A percentile compares a stretch with the other conserved stretches of the same genome.
Evolutionary conservation across 2,329 filamentous ascomycete genomes (phyloP).

Genomic region (Kalaharituber pfeilii): DNA sequence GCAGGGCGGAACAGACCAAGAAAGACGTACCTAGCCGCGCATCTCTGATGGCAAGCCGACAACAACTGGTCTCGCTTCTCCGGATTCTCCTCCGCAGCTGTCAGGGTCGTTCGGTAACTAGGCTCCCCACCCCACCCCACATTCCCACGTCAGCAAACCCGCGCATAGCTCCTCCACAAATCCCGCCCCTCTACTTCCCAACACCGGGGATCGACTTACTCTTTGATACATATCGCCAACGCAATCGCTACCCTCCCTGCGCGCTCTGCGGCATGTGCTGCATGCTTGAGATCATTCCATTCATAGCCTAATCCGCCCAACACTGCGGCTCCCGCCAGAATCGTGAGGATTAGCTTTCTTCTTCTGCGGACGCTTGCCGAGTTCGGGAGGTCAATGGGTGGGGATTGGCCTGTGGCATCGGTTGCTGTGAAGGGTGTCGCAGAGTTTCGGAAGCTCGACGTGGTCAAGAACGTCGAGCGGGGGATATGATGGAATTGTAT

Average conservation of each 20-base stretch:
- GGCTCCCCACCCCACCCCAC: not conserved
- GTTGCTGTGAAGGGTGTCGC: not conserved
- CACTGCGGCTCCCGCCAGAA: not conserved
- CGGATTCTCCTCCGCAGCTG: conserved; percentile 46
- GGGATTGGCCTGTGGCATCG: not conserved
- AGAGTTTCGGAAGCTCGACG: not conserved
- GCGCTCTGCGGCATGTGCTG: conserved; percentile 57
- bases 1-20: not conserved
- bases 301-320: not conserved
- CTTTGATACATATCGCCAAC: conserved; percentile 68
- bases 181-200: conserved; percentile 3
- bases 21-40: conserved; percentile 44
- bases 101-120: conserved; percentile 78
- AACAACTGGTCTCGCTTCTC: conserved; percentile 51
- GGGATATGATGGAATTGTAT: not conserved
- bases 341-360: not conserved
- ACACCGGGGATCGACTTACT: conserved; percentile 40
- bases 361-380: not conserved
- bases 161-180: not conserved
- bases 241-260: conserved; percentile 61
- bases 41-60: conserved; percentile 76
- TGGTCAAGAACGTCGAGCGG: too few species aligned
- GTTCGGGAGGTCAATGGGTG: too few species aligned
- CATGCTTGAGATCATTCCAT: conserved; percentile 47
- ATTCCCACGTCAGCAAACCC: too few species aligned